phyloP scores from a whole-genome alignment of 331 rosid genomes.

The Prunus yedoensis region DNA sequence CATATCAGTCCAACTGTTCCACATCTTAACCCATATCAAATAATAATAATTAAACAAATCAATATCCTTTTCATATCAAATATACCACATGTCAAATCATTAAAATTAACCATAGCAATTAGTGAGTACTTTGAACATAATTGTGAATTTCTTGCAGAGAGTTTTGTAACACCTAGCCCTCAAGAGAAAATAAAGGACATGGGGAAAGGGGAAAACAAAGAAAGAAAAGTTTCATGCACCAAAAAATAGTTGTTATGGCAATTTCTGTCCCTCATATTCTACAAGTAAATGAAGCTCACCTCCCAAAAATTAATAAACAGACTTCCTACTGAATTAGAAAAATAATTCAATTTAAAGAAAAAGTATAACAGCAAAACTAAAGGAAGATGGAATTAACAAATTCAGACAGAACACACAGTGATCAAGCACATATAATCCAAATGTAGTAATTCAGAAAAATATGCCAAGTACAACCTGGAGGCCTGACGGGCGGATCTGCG shows the following conservation, averaged over 20 bases:
- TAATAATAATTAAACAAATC: not conserved
- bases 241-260: not conserved
- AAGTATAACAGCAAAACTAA: constrained; percentile 2
- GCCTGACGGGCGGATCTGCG: constrained; percentile 55
- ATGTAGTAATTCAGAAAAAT: not conserved
- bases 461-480: constrained; percentile 51
- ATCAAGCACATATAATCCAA: constrained; percentile 1
- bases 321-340: not conserved
- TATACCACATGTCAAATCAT: not conserved
- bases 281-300: not conserved
- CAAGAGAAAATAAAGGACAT: not conserved
- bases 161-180: not conserved
- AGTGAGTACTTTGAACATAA: not conserved
- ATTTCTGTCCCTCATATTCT: not conserved
- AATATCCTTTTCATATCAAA: not conserved
- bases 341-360: not conserved
- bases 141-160: not conserved
- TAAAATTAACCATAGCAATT: not conserved
- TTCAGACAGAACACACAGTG: not conserved
- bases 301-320: not conserved
- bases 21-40: not conserved
- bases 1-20: not conserved
- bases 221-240: not conserved
- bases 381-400: not conserved
- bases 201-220: not conserved